Evolutionary conservation across 768 basidiomycete genomes (phyloP), one percentile per base, ranked within the genome.

Genomic region (Psilocybe tampanensis): DNA sequence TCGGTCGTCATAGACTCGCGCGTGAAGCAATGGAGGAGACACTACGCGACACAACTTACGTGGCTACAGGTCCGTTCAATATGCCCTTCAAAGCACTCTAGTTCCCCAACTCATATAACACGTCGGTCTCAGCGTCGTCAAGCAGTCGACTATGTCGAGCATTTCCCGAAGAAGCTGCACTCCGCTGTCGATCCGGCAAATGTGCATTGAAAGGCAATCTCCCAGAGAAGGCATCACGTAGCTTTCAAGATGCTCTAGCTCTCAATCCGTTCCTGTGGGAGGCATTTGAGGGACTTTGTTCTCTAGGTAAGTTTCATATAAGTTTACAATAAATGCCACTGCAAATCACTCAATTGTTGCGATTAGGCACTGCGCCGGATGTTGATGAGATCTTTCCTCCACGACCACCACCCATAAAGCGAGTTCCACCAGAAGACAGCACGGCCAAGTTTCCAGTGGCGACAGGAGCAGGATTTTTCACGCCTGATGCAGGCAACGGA

Each of bases 191-290:
- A 64, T 81, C 90, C 47, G 94, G 93, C 41, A 80, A 76, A 36
- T 83, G 87, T 71, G 91, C 93, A 29, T 65, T 87, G 67, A 91
- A 88, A 71, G 92, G 89, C 47, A 92, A 94, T 70, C 80, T 90
- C 56, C 82, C 81, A 2, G 86, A 89, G 52, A 82, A 84, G 62
- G 94, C 94, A n/a, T 76, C 80, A 22, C 66, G 73, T 52, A 88
- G 86, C 66, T 95, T 89, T 70, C 79, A 80, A 44, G 82, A 86
- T 56, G 90, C 93, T 23, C 77, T 97, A 58, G 69, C 76, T 13
- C 68, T 86, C 45, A 88, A 93, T 67, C 91, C 92, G 29, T 82
- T 92, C 68, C 73, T 95, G 52, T 96, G 94, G 94, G 94, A 97
- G 70, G 94, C 94, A 4, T 90, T 94, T 65, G 92, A 94, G 66